Conservation (phyloP, 768 basidiomycete genomes). For the Xerocomellus dryophilus region DNA sequence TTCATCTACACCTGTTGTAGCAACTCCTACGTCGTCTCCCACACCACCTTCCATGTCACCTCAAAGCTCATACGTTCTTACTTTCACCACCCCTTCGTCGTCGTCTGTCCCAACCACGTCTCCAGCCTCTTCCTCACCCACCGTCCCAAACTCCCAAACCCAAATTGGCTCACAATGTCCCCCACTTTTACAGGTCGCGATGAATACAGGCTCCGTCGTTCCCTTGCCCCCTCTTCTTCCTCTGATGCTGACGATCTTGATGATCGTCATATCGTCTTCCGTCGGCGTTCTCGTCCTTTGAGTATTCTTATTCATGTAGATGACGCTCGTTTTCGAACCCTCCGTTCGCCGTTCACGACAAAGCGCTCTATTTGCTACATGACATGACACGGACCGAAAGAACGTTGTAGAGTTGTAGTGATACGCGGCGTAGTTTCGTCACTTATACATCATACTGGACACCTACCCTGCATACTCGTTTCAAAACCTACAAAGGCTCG, state of each 20-base stretch:
- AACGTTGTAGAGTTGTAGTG: slow-evolving; percentile 5
- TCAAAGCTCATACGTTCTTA: not conserved
- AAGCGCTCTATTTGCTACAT: not conserved
- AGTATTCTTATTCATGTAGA: not conserved
- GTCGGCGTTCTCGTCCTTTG: slow-evolving; percentile 28
- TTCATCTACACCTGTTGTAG: not conserved
- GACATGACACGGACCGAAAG: not conserved
- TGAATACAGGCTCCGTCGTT: slow-evolving; percentile 11
- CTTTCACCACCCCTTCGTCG: not conserved
- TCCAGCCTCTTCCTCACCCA: not conserved
- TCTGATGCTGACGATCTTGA: slow-evolving; percentile 25
- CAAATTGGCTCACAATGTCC: slow-evolving; percentile 28
- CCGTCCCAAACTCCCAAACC: slow-evolving; percentile 11
- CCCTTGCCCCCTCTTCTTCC: slow-evolving; percentile 9
- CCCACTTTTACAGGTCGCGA: not conserved
- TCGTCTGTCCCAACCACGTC: not conserved
- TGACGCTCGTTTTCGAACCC: not conserved
- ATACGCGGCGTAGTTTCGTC: not conserved
- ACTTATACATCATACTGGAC: not conserved
- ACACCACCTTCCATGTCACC: not conserved
- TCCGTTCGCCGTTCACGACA: not conserved
- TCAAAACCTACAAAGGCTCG: slow-evolving; percentile 45
- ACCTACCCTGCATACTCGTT: not conserved
- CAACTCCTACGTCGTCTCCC: not conserved
- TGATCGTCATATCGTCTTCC: slow-evolving; percentile 24